phyloP scores from a whole-genome alignment of 2,329 filamentous ascomycete genomes.

The Pestalotiopsis sp. region DNA sequence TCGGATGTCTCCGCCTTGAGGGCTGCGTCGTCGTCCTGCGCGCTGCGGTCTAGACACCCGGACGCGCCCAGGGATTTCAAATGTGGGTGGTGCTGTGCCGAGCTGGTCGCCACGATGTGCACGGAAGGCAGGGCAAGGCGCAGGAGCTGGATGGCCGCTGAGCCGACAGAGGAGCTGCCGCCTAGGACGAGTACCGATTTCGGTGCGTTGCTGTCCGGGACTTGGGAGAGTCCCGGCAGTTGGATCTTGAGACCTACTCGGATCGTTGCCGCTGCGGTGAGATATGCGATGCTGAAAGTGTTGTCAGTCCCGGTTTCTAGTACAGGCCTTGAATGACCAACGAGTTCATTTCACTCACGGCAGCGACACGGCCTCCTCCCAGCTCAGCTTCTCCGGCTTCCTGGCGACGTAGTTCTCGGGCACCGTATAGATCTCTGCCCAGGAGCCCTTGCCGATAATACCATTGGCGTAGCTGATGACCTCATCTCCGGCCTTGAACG shows the following conservation, averaged over 20 bases:
- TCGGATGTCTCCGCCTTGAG: slow-evolving; percentile 22
- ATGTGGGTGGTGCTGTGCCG: slow-evolving; percentile 22
- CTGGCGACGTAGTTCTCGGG: slow-evolving; percentile 22
- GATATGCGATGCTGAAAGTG: slow-evolving; percentile 22
- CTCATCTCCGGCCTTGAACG: slow-evolving; percentile 30
- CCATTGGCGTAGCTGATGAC: slow-evolving; percentile 22
- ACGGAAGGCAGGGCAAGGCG: slow-evolving; percentile 30
- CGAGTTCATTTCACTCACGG: too few relatives aligned
- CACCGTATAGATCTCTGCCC: slow-evolving; percentile 28
- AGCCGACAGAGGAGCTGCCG: slow-evolving; percentile 34
- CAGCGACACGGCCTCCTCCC: slow-evolving; percentile 33
- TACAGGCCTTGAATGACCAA: too few relatives aligned
- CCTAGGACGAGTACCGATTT: slow-evolving; percentile 36
- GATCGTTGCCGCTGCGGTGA: slow-evolving; percentile 24
- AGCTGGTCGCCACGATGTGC: slow-evolving; percentile 34
- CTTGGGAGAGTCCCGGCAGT: slow-evolving; percentile 23
- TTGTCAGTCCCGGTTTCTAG: too few relatives aligned
- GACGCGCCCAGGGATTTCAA: slow-evolving; percentile 23
- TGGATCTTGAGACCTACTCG: slow-evolving; percentile 25
- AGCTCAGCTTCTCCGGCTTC: slow-evolving; percentile 28
- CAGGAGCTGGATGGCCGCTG: slow-evolving; percentile 35
- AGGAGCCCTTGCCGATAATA: slow-evolving; percentile 20
- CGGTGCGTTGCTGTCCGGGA: background rate
- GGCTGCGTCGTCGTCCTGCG: slow-evolving; percentile 16
- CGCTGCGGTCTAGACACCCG: slow-evolving; percentile 17